Evolutionary conservation across 2,329 filamentous ascomycete species (phyloP).

Genomic region (Emydomyces testavorans): DNA sequence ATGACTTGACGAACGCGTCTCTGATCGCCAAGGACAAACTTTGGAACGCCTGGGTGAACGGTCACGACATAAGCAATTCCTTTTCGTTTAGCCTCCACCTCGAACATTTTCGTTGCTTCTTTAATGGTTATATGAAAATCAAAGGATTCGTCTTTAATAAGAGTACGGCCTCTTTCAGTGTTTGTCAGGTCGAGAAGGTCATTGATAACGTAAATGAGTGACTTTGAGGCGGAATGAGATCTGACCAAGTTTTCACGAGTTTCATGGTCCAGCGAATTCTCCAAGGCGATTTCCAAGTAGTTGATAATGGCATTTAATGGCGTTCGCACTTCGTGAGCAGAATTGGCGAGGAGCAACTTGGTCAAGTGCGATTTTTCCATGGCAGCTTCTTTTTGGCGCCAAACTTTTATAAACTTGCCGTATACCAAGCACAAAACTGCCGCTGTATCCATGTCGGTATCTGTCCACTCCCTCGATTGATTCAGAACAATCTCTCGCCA

Average conservation of each 20-base stretch:
- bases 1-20: constrained; percentile 4
- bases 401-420: constrained; percentile 7
- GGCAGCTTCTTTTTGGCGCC: constrained; percentile 6
- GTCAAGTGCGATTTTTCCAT: constrained; percentile 6
- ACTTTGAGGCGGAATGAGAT: constrained; percentile 9
- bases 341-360: constrained; percentile 6
- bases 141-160: constrained; percentile 7
- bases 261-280: background rate
- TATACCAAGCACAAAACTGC: constrained; percentile 4
- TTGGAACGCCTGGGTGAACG: background rate
- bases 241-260: constrained; percentile 3
- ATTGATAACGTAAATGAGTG: constrained; percentile 8
- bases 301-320: constrained; percentile 8
- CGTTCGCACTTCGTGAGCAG: constrained; percentile 7
- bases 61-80: constrained; percentile 1
- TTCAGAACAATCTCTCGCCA: constrained; percentile 3
- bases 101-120: constrained; percentile 4
- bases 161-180: background rate
- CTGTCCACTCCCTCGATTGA: constrained; percentile 5
- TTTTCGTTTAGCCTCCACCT: constrained; percentile 3
- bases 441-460: constrained; percentile 1
- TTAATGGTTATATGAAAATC: background rate
- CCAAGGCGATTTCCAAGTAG: constrained; percentile 8
- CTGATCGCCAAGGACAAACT: constrained; percentile 3
- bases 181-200: constrained; percentile 8